phyloP scores from a whole-genome alignment of 148 eudicot species.

The Bassia scoparia region DNA sequence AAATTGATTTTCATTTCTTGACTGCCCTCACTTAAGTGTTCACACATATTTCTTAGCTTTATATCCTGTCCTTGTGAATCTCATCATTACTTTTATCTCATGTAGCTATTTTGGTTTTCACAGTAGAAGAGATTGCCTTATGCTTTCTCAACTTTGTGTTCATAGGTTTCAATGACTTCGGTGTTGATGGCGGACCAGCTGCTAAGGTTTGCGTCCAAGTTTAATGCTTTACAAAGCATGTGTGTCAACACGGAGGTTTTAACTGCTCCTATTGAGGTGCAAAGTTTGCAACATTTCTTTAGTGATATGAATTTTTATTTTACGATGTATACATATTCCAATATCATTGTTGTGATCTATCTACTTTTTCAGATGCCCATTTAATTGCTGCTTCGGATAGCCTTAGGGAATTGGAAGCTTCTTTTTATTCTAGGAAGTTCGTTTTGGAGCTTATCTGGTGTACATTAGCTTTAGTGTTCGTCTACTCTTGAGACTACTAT shows the following conservation, averaged over 20 bases:
- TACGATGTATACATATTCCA: too few relatives aligned
- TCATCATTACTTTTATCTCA: neutral
- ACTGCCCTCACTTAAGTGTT: neutral
- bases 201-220: slow-evolving; percentile 68
- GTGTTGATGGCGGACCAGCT: slow-evolving; percentile 74
- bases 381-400: slow-evolving; percentile 62
- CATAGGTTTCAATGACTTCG: slow-evolving; percentile 74
- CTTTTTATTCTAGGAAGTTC: slow-evolving; percentile 75
- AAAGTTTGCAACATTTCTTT: too few relatives aligned
- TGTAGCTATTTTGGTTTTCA: too few relatives aligned
- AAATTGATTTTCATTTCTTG: neutral
- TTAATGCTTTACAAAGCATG: slow-evolving; percentile 54
- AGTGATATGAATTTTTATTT: too few relatives aligned
- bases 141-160: slow-evolving; percentile 13
- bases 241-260: too few relatives aligned
- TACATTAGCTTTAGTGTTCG: too few relatives aligned
- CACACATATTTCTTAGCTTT: neutral
- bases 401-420: slow-evolving; percentile 73
- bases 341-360: too few relatives aligned
- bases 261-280: too few relatives aligned
- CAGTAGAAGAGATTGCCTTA: neutral
- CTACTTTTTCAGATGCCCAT: slow-evolving; percentile 48
- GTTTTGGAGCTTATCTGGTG: slow-evolving; percentile 74
- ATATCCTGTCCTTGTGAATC: neutral
- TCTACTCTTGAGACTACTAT: too few relatives aligned